phyloP scores from a whole-genome alignment of 2,329 filamentous ascomycete genomes.

The Colletotrichum phormii region DNA sequence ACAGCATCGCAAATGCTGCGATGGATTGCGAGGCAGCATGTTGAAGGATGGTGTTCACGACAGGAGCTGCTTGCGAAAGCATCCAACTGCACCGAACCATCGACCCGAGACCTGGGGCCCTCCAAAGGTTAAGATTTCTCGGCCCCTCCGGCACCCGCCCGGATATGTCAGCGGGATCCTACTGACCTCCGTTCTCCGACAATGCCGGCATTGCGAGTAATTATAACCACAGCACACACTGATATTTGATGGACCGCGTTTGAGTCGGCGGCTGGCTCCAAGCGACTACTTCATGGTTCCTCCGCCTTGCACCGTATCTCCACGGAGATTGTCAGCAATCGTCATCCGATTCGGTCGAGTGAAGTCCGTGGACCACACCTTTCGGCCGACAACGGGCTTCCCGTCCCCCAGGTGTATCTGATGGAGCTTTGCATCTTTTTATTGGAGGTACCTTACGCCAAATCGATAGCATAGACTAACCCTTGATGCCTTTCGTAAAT shows the following conservation, averaged over 20 bases:
- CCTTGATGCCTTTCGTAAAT: not conserved
- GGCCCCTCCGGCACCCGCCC: constrained; percentile 1
- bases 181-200: not conserved
- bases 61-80: not conserved
- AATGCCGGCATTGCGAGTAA: not conserved
- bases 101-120: not conserved
- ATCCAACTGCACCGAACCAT: not conserved
- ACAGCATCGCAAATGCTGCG: not conserved
- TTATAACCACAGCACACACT: not conserved
- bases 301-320: not conserved
- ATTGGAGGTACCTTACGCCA: not conserved
- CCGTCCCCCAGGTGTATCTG: not conserved
- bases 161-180: constrained; percentile 4
- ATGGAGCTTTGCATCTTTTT: not conserved
- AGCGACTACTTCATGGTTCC: no score
- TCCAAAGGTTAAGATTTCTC: not conserved
- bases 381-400: not conserved
- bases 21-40: not conserved
- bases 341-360: not conserved
- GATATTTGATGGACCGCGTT: not conserved
- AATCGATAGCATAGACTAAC: not conserved
- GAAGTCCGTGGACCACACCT: not conserved
- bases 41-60: not conserved
- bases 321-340: not conserved
- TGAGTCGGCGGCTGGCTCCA: not conserved